Conservation (phyloP, 306 rosid genomes). For the Vicia sativa region DNA sequence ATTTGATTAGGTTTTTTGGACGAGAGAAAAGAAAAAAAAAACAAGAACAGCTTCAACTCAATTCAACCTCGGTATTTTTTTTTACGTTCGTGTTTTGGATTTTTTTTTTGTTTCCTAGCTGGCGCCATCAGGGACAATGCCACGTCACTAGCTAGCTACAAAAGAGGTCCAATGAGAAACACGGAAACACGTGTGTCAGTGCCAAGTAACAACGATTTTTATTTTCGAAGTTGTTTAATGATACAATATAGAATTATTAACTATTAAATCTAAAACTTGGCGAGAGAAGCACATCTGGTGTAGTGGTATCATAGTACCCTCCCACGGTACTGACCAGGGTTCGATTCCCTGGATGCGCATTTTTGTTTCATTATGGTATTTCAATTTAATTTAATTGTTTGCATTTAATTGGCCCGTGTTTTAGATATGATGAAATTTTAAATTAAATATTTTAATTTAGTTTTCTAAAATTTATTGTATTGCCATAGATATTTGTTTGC, state of each 20-base stretch:
- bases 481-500: too few relatives aligned
- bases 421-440: too few relatives aligned
- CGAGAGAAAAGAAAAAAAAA: background rate
- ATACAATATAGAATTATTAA: too few relatives aligned
- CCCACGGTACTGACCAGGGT: slow-evolving; percentile 99
- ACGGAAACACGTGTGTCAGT: background rate
- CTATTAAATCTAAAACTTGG: too few relatives aligned
- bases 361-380: background rate
- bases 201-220: background rate
- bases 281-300: slow-evolving; percentile 99
- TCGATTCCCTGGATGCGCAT: slow-evolving; percentile 99
- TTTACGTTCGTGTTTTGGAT: background rate
- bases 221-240: too few relatives aligned
- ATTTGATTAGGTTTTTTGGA: background rate
- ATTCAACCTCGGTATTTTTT: slow-evolving; percentile 1
- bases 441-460: too few relatives aligned
- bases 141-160: background rate
- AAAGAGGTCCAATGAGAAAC: background rate
- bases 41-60: slow-evolving; percentile 14
- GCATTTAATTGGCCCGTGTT: too few relatives aligned
- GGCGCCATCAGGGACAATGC: too few relatives aligned
- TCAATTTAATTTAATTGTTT: too few relatives aligned
- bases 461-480: too few relatives aligned
- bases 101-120: too few relatives aligned
- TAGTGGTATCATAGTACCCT: slow-evolving; percentile 99